Base-by-base conservation (phyloP, 495 filamentous ascomycete species). In the Staphylotrichum longicolle region DNA sequence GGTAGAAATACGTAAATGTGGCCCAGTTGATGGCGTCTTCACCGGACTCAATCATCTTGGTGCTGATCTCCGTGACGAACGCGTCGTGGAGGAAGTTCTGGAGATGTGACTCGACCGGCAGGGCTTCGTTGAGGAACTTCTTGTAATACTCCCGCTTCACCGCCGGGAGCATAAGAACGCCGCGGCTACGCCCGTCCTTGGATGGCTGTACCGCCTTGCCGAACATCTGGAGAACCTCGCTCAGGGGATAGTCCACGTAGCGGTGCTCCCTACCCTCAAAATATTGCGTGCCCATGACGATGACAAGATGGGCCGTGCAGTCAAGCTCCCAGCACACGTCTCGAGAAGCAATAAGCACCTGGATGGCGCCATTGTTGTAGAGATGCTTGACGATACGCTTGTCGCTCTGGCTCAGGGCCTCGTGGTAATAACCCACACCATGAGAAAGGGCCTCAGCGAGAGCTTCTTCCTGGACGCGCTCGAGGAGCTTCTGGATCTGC, bases 161-260 rank as follows among this genome's bases (percentile, higher is more conserved):
- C 15, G 88, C 87, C 5, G 93, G 90, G 5, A 96, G 87, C 93
- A 99, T 96, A 37, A 99, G 77, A 14, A 99, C 90, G 60, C 93
- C 95, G 61, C 88, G 90, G 54, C 91, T 88, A 30, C 85, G 77
- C 60, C 93, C 93, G 69, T 96, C 93, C 58, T 66, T 70, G 8
- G 86, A 83, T 6, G 91, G 81, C 56, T 91, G 88, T 35, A 89
- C 86, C 33, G 94, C 91, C 72, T 91, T 95, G 66, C 94, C 94
- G 62, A 97, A 96, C 95, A 99, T 99, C 68, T 99, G 95, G n/a
- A 99, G 78, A n/a, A 99, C 82, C 70, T 99, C 94, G 68, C 88
- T 93, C 62, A 98, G 85, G 3, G 93, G 89, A 69, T 98, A 98
- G 74, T 99, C 94, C 63, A 98, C 87, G 74, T 99, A 99, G 27